Conservation (phyloP, 306 rosid species). For the Albizia julibrissin region DNA sequence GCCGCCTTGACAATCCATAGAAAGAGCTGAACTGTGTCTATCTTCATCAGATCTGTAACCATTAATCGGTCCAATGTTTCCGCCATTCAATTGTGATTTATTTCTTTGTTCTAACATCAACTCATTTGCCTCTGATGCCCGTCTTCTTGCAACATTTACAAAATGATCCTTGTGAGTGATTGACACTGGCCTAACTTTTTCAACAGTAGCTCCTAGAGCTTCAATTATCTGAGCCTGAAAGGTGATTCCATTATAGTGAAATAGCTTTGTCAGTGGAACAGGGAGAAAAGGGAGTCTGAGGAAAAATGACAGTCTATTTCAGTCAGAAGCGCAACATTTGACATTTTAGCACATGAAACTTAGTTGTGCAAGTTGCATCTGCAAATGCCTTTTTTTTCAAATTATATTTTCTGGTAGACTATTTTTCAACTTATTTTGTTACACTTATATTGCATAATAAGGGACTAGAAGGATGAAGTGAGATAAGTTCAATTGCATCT, state of each 20-base stretch:
- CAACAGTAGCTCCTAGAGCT: slow-evolving; percentile 87
- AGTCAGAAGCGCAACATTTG: slow-evolving; percentile 4
- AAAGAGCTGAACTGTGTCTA: slow-evolving; percentile 29
- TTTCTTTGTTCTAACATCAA: slow-evolving; percentile 43
- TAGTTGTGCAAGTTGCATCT: background rate
- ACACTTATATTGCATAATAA: background rate
- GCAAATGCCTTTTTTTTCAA: background rate
- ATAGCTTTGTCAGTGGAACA: background rate
- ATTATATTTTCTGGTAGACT: background rate
- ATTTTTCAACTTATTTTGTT: slow-evolving; percentile 2
- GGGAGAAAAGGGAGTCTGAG: background rate
- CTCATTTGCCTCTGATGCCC: slow-evolving; percentile 80
- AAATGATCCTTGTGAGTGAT: slow-evolving; percentile 87
- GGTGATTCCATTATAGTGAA: slow-evolving; percentile 6
- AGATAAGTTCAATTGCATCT: slow-evolving; percentile 15
- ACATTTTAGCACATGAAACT: background rate
- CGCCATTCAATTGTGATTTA: slow-evolving; percentile 37
- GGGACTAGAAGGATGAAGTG: background rate
- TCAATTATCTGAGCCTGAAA: slow-evolving; percentile 82
- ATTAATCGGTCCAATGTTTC: slow-evolving; percentile 35
- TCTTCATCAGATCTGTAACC: slow-evolving; percentile 46
- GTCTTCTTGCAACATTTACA: slow-evolving; percentile 82
- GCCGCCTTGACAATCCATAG: slow-evolving; percentile 66
- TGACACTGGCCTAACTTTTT: slow-evolving; percentile 92
- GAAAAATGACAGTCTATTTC: background rate